These are phyloP conservation scores for Dispira parvispora DNA, from an alignment of 192 early-diverging fungal species.

Conservation along the genomic window DNA sequence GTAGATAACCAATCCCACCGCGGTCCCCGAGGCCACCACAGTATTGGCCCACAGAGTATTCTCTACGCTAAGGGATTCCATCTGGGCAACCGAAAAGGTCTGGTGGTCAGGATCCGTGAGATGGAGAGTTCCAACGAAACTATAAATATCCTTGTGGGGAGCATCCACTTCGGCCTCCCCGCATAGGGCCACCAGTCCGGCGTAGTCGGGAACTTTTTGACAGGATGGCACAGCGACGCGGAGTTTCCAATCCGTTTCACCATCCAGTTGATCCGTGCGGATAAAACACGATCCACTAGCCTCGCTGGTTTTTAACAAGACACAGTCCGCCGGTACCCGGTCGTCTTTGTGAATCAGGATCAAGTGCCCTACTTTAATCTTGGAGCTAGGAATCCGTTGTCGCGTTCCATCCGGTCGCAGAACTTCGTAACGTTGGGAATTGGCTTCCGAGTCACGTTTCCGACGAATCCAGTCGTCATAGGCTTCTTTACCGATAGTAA, in stretches of 20 bases:
- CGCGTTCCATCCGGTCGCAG: conserved; percentile 37
- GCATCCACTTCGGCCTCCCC: conserved; percentile 75
- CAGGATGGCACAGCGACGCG: conserved; percentile 65
- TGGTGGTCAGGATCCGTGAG: conserved; percentile 1
- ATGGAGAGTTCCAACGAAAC: conserved; percentile 61
- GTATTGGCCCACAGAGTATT: conserved; percentile 95
- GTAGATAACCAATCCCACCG: conserved; percentile 72
- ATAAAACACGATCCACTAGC: conserved; percentile 79
- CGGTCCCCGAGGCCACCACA: conserved; percentile 78
- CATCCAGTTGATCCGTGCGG: conserved; percentile 91
- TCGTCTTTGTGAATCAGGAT: conserved; percentile 74
- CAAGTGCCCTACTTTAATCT: conserved; percentile 79
- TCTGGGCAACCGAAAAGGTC: not conserved
- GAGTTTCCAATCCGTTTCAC: conserved; percentile 97
- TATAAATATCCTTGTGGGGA: conserved; percentile 89
- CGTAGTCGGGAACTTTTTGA: conserved; percentile 49
- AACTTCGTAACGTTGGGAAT: conserved; percentile 62
- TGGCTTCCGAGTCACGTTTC: conserved; percentile 73
- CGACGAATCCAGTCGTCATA: conserved; percentile 74
- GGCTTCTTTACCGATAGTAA: conserved; percentile 87
- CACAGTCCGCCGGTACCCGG: conserved; percentile 80
- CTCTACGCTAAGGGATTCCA: conserved; percentile 63
- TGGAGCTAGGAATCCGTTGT: conserved; percentile 52
- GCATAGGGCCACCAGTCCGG: conserved; percentile 37
- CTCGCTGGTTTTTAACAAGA: conserved; percentile 74